Evolutionary conservation across 257 asterid genomes (phyloP).

Genomic region (Anisodus tanguticus): DNA sequence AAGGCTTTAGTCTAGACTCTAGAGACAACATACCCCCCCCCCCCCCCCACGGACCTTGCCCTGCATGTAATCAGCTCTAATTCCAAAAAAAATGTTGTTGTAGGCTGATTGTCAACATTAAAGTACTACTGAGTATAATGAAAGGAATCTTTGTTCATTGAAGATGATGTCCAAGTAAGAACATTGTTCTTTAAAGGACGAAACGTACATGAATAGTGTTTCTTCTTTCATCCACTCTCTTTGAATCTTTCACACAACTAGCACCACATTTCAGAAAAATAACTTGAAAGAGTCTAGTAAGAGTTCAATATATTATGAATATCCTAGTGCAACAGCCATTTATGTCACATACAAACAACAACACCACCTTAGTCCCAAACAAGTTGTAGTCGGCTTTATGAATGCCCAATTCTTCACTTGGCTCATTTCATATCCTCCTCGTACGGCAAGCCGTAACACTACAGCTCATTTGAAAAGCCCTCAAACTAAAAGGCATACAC

Average conservation of each 20-base stretch:
- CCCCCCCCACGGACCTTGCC: background rate
- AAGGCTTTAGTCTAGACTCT: background rate
- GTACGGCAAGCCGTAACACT: too few species aligned
- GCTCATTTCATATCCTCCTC: too few species aligned
- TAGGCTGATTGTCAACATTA: constrained; percentile 3
- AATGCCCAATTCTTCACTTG: too few species aligned
- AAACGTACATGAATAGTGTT: background rate
- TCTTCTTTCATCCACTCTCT: background rate
- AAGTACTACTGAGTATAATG: background rate
- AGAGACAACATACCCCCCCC: background rate
- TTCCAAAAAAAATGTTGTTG: background rate
- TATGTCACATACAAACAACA: background rate
- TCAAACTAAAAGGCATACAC: background rate
- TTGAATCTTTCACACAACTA: background rate
- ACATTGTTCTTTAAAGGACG: background rate
- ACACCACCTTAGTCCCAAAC: too few species aligned
- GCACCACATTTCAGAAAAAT: constrained; percentile 4
- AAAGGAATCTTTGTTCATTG: background rate
- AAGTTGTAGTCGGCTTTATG: too few species aligned
- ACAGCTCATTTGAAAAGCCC: background rate
- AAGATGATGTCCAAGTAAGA: background rate
- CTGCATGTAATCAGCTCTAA: background rate
- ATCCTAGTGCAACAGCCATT: background rate
- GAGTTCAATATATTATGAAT: background rate
- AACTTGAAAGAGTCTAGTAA: background rate